Evolutionary conservation across 2,329 filamentous ascomycete species (phyloP).

Genomic region (Lojkania enalia): DNA sequence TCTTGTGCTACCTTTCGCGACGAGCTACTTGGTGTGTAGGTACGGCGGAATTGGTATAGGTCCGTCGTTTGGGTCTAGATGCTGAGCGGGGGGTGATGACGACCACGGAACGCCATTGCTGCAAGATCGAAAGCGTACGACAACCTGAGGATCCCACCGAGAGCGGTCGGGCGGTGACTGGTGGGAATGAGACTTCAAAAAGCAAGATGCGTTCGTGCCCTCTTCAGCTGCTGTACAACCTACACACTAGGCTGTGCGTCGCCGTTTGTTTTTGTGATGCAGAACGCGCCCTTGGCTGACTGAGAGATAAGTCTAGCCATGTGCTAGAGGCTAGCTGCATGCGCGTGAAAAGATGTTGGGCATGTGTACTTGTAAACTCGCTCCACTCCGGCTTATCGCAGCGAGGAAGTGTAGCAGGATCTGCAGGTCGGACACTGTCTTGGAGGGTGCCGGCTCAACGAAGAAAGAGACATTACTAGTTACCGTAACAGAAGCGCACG

Average conservation of each 20-base stretch:
- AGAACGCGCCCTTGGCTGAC: not conserved
- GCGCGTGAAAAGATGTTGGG: slow-evolving; percentile 17
- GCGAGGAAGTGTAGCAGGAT: slow-evolving; percentile 1
- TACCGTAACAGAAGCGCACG: not conserved
- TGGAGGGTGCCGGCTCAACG: not conserved
- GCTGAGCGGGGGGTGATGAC: too few relatives aligned
- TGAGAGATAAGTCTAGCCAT: too few relatives aligned
- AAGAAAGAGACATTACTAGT: not conserved
- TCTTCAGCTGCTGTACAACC: not conserved
- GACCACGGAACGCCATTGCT: too few relatives aligned
- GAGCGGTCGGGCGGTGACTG: not conserved
- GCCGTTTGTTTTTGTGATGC: too few relatives aligned
- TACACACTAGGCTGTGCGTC: too few relatives aligned
- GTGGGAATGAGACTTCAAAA: not conserved
- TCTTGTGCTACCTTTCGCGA: too few relatives aligned
- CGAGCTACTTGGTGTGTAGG: too few relatives aligned
- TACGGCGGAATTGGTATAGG: too few relatives aligned
- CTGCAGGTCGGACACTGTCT: not conserved
- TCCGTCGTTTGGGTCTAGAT: too few relatives aligned
- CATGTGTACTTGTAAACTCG: slow-evolving; percentile 12
- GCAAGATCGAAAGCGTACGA: too few relatives aligned
- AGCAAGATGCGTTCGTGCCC: not conserved
- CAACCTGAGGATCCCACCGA: not conserved
- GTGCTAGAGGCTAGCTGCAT: slow-evolving; percentile 20
- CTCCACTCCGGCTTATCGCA: slow-evolving; percentile 7